Percentiles rank a stretch among this genome's conserved stretches.
These are phyloP conservation scores for Chlamydomonas eustigma DNA, from an alignment of 139 green algal species.

Conservation along the genomic window DNA sequence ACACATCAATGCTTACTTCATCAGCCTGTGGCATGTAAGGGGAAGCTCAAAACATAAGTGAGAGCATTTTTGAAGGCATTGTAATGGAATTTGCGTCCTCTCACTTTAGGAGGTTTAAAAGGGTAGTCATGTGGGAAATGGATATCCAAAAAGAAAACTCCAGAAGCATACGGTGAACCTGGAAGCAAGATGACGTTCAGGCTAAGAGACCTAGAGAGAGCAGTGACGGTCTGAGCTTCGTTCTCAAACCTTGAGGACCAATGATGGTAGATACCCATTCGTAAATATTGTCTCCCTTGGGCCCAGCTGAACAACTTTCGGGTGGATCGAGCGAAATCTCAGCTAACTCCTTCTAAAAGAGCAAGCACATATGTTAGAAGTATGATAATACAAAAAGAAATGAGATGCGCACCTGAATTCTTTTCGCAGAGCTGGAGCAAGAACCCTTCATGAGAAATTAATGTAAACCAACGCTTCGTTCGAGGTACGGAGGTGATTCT, in stretches of 20 bases:
- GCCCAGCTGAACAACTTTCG: conserved; percentile 88
- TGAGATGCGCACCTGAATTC: conserved; percentile 5
- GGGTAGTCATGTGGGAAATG: conserved; percentile 93
- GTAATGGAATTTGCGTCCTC: neutral
- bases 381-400: neutral
- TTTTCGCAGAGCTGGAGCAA: conserved; percentile 4
- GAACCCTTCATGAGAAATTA: too few relatives aligned
- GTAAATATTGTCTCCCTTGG: conserved; percentile 98
- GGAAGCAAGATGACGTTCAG: neutral
- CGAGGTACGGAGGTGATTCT: too few relatives aligned
- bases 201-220: neutral
- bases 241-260: neutral
- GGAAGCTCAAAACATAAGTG: too few relatives aligned
- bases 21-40: too few relatives aligned
- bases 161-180: conserved; percentile 77
- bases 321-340: conserved; percentile 93
- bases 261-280: conserved; percentile 68
- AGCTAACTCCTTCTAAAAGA: conserved; percentile 72
- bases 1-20: neutral
- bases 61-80: neutral
- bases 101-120: conserved; percentile 91
- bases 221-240: neutral
- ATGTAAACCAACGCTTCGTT: too few relatives aligned
- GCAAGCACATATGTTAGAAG: too few relatives aligned
- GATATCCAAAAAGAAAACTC: conserved; percentile 96